These are phyloP conservation scores for Dillenia suffruticosa DNA, from an alignment of 164 flowering plant genomes.

Conservation along the genomic window DNA sequence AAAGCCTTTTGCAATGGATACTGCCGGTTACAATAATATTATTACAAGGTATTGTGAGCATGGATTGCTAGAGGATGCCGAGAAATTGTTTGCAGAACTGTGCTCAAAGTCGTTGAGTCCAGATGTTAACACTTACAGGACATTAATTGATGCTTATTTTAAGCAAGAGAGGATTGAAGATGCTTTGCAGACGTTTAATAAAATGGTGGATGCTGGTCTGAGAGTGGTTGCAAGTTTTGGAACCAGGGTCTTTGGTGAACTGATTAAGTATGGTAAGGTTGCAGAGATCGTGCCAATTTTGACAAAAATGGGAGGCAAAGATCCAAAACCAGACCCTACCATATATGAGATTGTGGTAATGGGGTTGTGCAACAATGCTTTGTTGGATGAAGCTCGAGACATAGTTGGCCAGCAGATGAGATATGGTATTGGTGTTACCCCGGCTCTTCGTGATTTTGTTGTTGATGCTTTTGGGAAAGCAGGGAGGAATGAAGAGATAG, in stretches of 20 bases:
- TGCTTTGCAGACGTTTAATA: conserved; percentile 38
- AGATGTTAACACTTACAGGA: conserved; percentile 44
- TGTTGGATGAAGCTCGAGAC: conserved; percentile 28
- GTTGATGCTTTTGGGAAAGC: conserved; percentile 42
- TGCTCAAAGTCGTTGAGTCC: conserved; percentile 39
- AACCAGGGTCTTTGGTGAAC: conserved; percentile 43
- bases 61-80: conserved; percentile 63
- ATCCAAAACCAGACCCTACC: conserved; percentile 59
- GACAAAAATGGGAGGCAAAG: conserved; percentile 55
- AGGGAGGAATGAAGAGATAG: conserved; percentile 49
- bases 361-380: conserved; percentile 42
- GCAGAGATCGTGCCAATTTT: conserved; percentile 46
- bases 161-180: conserved; percentile 50
- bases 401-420: conserved; percentile 49
- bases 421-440: conserved; percentile 37
- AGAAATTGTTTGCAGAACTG: conserved; percentile 46
- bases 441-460: conserved; percentile 34
- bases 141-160: conserved; percentile 57
- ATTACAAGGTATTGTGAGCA: conserved; percentile 55
- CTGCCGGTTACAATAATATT: conserved; percentile 61
- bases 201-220: conserved; percentile 59
- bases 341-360: conserved; percentile 55
- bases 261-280: conserved; percentile 44
- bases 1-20: conserved; percentile 72
- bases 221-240: conserved; percentile 49